phyloP scores from a whole-genome alignment of 2,329 filamentous ascomycete genomes.

The Aspergillus vadensis region DNA sequence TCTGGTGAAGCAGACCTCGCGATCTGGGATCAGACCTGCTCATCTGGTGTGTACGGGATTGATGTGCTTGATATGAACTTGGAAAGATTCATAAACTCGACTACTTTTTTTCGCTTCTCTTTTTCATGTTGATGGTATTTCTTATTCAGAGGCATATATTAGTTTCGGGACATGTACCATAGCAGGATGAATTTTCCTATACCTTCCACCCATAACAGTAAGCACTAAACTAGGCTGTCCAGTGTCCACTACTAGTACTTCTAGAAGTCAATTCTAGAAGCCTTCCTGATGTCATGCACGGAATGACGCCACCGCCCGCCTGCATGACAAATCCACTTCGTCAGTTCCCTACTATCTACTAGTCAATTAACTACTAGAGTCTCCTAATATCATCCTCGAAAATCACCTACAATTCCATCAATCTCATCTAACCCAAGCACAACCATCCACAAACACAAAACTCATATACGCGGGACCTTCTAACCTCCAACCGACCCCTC shows the following conservation, averaged over 20 bases:
- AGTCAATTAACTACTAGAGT: too few relatives aligned
- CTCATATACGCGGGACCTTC: too few relatives aligned
- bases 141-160: slow-evolving; percentile 27
- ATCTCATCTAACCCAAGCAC: too few relatives aligned
- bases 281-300: slow-evolving; percentile 8
- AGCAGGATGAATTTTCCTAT: slow-evolving; percentile 18
- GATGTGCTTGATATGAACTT: slow-evolving; percentile 12
- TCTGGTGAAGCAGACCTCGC: slow-evolving; percentile 17
- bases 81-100: slow-evolving; percentile 11
- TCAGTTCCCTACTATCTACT: too few relatives aligned
- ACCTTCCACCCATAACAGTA: neutral
- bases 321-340: slow-evolving; percentile 5
- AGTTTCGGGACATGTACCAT: slow-evolving; percentile 32
- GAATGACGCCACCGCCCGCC: slow-evolving; percentile 6
- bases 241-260: neutral
- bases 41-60: slow-evolving; percentile 7
- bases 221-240: neutral
- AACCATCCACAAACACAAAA: too few relatives aligned
- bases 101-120: neutral
- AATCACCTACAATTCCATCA: too few relatives aligned
- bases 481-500: too few relatives aligned
- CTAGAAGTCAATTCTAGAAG: neutral
- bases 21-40: slow-evolving; percentile 10
- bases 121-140: slow-evolving; percentile 18
- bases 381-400: too few relatives aligned